Base-by-base conservation (phyloP, 768 basidiomycete genomes). In the Termitomyces sp. region DNA sequence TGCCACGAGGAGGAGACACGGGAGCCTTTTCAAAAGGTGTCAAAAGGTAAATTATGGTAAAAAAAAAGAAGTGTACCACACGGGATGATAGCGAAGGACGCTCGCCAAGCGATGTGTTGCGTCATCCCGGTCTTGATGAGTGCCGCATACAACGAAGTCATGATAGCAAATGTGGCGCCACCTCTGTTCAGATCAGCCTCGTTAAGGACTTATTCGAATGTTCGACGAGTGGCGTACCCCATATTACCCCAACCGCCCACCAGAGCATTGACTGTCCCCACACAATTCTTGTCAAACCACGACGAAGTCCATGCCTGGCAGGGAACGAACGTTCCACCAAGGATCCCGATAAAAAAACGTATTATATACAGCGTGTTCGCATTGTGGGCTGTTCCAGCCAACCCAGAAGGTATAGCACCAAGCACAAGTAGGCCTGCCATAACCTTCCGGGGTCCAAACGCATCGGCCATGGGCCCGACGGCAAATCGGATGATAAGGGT, bases 291-390 rank as follows among this genome's bases (percentile, higher is more conserved):
- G 65, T 84, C 81, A 64, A 81, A 86, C 67, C 85, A 84, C 3
- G 68, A 70, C 0, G 84, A 82, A 9, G 83, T 82, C 81, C 84
- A 83, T 3, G 78, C 77, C 53, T 83, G 78, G 58, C 82, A 83
- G 4, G 83, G 76, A 1, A 86, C 81, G 56, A 86, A 85, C 1
- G 82, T 80, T 0, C 70, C 84, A 7, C 84, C 84, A 2, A 84
- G 71, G 45, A 85, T 79, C 11, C 83, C 81, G 48, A 84, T 82
- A 64, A 85, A 82, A 64, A 84, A 84, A 0, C 84, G 75, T 26
- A 58, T 19, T 12, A 35, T 54, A 37, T 57, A 62, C 51, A 62
- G 49, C 33, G 76, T 71, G 1, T 52, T 23, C 1, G 74, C 76
- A 50, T 57, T 73, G 41, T 69, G 66, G n/a, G 73, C 72, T 1